Conservation (phyloP, 345 rosid genomes). For the Nephelium lappaceum region DNA sequence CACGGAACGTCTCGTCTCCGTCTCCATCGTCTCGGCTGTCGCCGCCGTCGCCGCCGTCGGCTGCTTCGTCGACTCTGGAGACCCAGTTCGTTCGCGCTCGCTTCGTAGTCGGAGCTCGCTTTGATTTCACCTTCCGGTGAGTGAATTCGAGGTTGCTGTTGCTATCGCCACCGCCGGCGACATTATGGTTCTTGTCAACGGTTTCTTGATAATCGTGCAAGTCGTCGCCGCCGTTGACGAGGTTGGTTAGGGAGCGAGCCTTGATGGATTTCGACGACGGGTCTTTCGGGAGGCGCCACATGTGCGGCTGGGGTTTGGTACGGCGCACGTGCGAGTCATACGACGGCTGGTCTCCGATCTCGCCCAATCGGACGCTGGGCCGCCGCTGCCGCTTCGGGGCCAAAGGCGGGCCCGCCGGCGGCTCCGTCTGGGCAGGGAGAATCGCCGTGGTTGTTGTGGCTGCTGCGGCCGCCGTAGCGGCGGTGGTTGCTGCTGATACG, state of each 20-base stretch:
- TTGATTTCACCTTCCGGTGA: slow-evolving; percentile 41
- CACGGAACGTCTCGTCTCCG: slow-evolving; percentile 42
- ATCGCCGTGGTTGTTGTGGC: slow-evolving; percentile 17
- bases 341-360: slow-evolving; percentile 61
- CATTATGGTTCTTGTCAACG: slow-evolving; percentile 31
- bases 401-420: slow-evolving; percentile 32
- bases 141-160: slow-evolving; percentile 31
- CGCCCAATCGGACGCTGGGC: slow-evolving; percentile 77
- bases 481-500: background rate
- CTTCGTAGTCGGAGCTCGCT: slow-evolving; percentile 41
- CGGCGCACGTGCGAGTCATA: slow-evolving; percentile 53
- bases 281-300: slow-evolving; percentile 45
- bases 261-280: slow-evolving; percentile 44
- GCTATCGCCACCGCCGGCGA: slow-evolving; percentile 26
- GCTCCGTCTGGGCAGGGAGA: slow-evolving; percentile 30
- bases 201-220: slow-evolving; percentile 32
- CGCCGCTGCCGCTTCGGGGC: slow-evolving; percentile 63
- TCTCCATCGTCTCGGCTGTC: slow-evolving; percentile 44
- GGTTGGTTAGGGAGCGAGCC: slow-evolving; percentile 62
- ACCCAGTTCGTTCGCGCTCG: slow-evolving; percentile 55
- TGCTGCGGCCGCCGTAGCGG: background rate
- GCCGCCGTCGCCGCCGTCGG: slow-evolving; percentile 32
- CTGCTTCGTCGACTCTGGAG: slow-evolving; percentile 40
- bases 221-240: slow-evolving; percentile 51
- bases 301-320: slow-evolving; percentile 30